Evolutionary conservation across 371 early-diverging fungal species (phyloP).

Genomic region (Lichtheimia ramosa): DNA sequence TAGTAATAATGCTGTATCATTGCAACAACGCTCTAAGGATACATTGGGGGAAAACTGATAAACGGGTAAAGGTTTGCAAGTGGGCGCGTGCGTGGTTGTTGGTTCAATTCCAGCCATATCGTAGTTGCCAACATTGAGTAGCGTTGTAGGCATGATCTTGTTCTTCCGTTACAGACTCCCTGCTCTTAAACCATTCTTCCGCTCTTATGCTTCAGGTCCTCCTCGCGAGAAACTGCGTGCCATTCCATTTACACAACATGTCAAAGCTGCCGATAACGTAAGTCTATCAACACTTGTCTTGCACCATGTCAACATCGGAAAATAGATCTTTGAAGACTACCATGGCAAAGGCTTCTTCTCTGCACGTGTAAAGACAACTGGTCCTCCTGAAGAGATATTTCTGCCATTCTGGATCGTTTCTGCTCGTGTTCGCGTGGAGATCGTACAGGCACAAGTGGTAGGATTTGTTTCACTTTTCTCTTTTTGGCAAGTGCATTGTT

Average conservation of each 20-base stretch:
- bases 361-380: slow-evolving; percentile 35
- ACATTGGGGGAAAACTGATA: too few species aligned
- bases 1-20: too few species aligned
- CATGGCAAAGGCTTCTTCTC: slow-evolving; percentile 67
- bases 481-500: neutral
- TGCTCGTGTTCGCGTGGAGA: slow-evolving; percentile 45
- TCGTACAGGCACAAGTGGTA: slow-evolving; percentile 62
- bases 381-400: slow-evolving; percentile 54
- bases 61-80: too few species aligned
- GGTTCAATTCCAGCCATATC: too few species aligned
- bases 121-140: too few species aligned
- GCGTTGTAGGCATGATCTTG: neutral
- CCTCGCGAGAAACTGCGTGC: slow-evolving; percentile 46
- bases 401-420: slow-evolving; percentile 65
- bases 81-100: too few species aligned
- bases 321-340: slow-evolving; percentile 52
- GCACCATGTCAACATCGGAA: neutral
- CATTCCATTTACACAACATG: slow-evolving; percentile 57
- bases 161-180: neutral
- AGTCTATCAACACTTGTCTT: neutral
- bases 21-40: too few species aligned
- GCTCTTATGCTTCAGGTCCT: slow-evolving; percentile 30
- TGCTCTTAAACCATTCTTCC: neutral
- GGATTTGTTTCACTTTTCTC: neutral
- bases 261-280: slow-evolving; percentile 59